Evolutionary conservation across 2,329 filamentous ascomycete species (phyloP), one percentile per base, ranked within the genome.

Genomic region (Cordyceps cicadae): DNA sequence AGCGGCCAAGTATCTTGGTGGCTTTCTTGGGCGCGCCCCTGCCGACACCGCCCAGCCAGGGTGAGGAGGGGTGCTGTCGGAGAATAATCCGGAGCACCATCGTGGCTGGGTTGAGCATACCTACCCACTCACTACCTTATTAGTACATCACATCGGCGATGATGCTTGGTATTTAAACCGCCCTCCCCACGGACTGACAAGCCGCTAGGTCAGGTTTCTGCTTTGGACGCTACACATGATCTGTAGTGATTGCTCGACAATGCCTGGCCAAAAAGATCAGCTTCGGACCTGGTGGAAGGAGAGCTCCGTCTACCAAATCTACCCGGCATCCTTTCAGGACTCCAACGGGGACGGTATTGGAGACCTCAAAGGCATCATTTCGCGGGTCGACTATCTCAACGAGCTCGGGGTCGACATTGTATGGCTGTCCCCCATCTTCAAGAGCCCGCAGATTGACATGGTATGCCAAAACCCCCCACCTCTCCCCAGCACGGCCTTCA

Each of bases 391-490:
- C 67, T 84, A 85, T 65, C 74, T 84, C 62, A 74, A 78, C 63
- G 70, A 76, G 3, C 75, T 84, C 24, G 85, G 85, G 2, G 76
- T 83, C 15, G 81, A 85, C 63, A 80, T 85, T 34, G 75, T 85
- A 55, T 86, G 83, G 83, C 68, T 79, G 24, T 77, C 74, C 17
- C 77, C 77, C 37, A 78, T 78, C 48, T 79, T 76, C 62, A 70
- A 76, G 63, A 77, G 75, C 46, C 86, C 86, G 0, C 82, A 86
- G 66, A 73, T 83, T 51, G 87, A 90, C 66, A 88, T 89, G 86
- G 74, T 76, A 62, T 17, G 46, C 34, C 34, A 37, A 37, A 37
- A 37, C 34, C 12, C 37, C 7, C 12, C 4, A 17, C n/a, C 21
- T 19, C 29, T 5, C 39, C 11, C 6, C 0, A 41, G 15, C 21